A percentile compares a stretch with the other conserved stretches of the same genome.
Evolutionary conservation across 345 rosid genomes (phyloP).

Genomic region (Populus tremula): DNA sequence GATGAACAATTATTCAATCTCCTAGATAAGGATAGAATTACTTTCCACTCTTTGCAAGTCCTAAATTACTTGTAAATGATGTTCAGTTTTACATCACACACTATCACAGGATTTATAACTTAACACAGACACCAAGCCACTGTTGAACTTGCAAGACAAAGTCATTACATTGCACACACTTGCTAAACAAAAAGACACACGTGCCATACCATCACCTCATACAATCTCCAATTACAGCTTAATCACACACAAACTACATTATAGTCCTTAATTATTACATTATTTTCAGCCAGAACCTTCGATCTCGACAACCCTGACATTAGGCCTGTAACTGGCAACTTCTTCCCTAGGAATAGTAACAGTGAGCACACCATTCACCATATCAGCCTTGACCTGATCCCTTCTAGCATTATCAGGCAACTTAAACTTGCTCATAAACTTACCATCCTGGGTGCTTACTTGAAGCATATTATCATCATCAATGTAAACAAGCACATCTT

Average conservation of each 20-base stretch:
- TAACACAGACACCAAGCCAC: neutral
- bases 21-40: too few relatives aligned
- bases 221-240: neutral
- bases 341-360: constrained; percentile 20
- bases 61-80: too few relatives aligned
- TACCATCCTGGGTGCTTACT: constrained; percentile 26
- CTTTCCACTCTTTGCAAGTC: too few relatives aligned
- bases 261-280: neutral
- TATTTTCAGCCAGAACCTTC: constrained; percentile 21
- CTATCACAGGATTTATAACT: too few relatives aligned
- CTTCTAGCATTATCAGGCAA: constrained; percentile 21
- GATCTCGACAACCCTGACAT: constrained; percentile 21
- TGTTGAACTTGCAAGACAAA: neutral
- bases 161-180: neutral
- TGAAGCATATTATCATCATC: constrained; percentile 26
- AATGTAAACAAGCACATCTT: constrained; percentile 21
- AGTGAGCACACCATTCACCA: constrained; percentile 26
- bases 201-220: neutral
- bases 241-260: neutral
- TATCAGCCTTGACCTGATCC: constrained; percentile 9
- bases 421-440: constrained; percentile 28
- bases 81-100: too few relatives aligned
- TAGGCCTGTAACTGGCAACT: neutral
- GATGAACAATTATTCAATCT: too few relatives aligned
- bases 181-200: neutral